phyloP scores from a whole-genome alignment of 2,329 filamentous ascomycete genomes.

The Exophiala aquamarina region DNA sequence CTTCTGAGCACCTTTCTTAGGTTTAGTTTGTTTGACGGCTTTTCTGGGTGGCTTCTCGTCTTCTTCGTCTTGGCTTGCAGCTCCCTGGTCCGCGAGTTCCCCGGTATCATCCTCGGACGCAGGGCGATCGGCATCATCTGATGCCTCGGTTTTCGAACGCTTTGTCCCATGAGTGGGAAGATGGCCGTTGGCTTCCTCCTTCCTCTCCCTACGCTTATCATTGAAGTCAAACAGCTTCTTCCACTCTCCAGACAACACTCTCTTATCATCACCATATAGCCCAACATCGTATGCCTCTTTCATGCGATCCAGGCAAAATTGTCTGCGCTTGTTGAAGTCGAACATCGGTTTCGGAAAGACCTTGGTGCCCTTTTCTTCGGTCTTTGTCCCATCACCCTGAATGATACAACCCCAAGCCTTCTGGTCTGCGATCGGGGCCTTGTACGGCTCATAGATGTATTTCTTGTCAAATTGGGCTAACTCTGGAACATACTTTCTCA shows the following conservation, averaged over 20 bases:
- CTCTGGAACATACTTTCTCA: slow-evolving; percentile 68
- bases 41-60: slow-evolving; percentile 1
- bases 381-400: slow-evolving; percentile 51
- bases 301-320: slow-evolving; percentile 65
- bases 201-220: slow-evolving; percentile 38
- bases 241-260: slow-evolving; percentile 63
- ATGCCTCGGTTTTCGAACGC: slow-evolving; percentile 6
- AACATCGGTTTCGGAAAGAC: slow-evolving; percentile 75
- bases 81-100: slow-evolving; percentile 9
- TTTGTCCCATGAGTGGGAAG: slow-evolving; percentile 14
- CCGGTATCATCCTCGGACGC: slow-evolving; percentile 11
- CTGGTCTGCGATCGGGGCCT: slow-evolving; percentile 66
- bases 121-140: not conserved
- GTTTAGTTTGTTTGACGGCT: slow-evolving; percentile 7
- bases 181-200: slow-evolving; percentile 20
- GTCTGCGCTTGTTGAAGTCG: slow-evolving; percentile 65
- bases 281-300: slow-evolving; percentile 68
- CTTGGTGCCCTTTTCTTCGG: slow-evolving; percentile 29
- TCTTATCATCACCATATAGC: slow-evolving; percentile 63
- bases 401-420: slow-evolving; percentile 66
- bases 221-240: slow-evolving; percentile 48
- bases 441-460: slow-evolving; percentile 80
- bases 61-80: slow-evolving; percentile 7
- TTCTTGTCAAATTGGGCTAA: slow-evolving; percentile 61
- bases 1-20: slow-evolving; percentile 2